Percentiles rank a stretch among this genome's conserved stretches.
Conservation (phyloP, 768 basidiomycete species). For the Termitomyces sp. region DNA sequence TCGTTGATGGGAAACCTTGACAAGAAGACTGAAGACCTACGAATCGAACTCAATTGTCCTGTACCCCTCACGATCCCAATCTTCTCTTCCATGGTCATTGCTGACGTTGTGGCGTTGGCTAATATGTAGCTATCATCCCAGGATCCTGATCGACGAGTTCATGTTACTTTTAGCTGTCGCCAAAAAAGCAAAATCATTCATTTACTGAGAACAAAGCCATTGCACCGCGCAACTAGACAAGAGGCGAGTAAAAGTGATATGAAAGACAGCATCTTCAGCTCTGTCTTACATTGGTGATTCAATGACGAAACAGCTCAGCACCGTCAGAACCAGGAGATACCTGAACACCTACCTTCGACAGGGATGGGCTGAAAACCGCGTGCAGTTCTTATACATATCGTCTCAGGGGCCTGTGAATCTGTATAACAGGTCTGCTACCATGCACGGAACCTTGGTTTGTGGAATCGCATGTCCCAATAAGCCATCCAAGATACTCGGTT, state of each 20-base stretch:
- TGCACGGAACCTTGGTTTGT: too few species aligned
- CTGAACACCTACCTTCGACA: neutral
- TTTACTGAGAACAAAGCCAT: slow-evolving; percentile 6
- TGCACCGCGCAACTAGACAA: neutral
- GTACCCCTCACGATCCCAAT: slow-evolving; percentile 40
- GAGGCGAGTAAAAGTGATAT: neutral
- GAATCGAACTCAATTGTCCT: slow-evolving; percentile 34
- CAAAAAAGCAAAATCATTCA: neutral
- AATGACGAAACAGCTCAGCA: too few species aligned
- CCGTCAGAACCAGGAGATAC: too few species aligned
- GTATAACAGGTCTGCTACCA: neutral
- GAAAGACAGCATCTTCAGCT: neutral
- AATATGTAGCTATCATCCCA: slow-evolving; percentile 40
- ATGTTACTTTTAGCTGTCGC: neutral
- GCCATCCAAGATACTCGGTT: neutral
- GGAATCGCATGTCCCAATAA: neutral
- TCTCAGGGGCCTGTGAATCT: neutral
- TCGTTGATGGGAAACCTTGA: neutral
- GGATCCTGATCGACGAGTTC: slow-evolving; percentile 24
- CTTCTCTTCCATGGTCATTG: slow-evolving; percentile 41
- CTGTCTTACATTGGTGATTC: too few species aligned
- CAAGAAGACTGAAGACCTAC: slow-evolving; percentile 15
- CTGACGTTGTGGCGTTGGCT: slow-evolving; percentile 27
- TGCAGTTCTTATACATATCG: neutral
- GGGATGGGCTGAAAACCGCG: too few species aligned